Evolutionary conservation across 2,329 filamentous ascomycete species (phyloP), one percentile per base, ranked within the genome.

Genomic region (Cytospora piceicola): DNA sequence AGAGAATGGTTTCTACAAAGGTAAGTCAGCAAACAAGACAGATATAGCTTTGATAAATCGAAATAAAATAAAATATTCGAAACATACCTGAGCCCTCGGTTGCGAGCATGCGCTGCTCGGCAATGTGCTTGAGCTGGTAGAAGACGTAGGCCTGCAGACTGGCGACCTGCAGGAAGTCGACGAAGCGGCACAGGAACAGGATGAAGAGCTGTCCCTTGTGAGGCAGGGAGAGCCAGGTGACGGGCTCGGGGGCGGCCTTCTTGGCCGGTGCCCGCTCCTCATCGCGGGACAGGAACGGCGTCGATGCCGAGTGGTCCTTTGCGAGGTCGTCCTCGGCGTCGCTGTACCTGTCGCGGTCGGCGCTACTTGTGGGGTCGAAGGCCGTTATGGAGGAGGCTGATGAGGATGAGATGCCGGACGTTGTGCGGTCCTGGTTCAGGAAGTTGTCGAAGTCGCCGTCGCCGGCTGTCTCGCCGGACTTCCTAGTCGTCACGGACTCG

Each of bases 111-210:
- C 64, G 63, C 36, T 62, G 63, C 51, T 63, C 53, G n/a, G 63
- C 66, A 73, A 93, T 90, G 4, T 86, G 88, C 70, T 86, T 87
- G 17, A 93, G 84, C 75, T 92, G 89, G 76, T 91, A 92, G 77
- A 90, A 93, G 73, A 93, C 85, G 74, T 92, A 93, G 52, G 88
- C 84, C 72, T 90, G 85, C 39, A 90, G 75, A 1, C 85, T 88
- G 8, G 89, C 90, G 66, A 92, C 85, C 6, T 90, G 90, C 46
- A 94, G 77, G 55, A 91, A 91, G 73, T 93, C 90, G 11, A 90
- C 90, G 9, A 93, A 79, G 20, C 90, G 87, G 57, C 88, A 87
- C 30, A 92, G 78, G 14, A 89, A 91, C 27, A 93, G 77, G 61
- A 93, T 87, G 39, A 85, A 77, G 8, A 93, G 81, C 74, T 93